These are phyloP conservation scores for Calendula officinalis DNA, from an alignment of 129 eudicot species.

Conservation along the genomic window DNA sequence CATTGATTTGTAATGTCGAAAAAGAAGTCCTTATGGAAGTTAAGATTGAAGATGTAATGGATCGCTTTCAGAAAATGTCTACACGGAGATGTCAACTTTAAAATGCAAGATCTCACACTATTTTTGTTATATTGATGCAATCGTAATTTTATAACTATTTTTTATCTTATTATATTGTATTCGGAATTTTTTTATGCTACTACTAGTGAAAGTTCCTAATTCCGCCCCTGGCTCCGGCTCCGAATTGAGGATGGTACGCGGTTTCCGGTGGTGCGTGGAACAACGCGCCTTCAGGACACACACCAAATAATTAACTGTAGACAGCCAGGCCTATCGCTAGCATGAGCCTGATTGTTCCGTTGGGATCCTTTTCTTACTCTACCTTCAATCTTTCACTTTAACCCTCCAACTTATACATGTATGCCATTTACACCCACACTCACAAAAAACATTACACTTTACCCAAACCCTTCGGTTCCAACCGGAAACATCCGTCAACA, in stretches of 20 bases:
- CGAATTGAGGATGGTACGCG: conserved; percentile 19
- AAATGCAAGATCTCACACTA: too few species aligned
- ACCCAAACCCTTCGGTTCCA: background rate
- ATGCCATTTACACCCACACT: conserved; percentile 4
- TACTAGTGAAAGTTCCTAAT: too few species aligned
- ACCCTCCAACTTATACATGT: background rate
- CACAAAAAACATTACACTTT: background rate
- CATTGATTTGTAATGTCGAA: too few species aligned
- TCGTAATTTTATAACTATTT: too few species aligned
- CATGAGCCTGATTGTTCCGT: conserved; percentile 8
- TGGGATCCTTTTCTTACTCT: background rate
- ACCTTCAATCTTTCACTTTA: conserved; percentile 20
- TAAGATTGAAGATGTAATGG: too few species aligned
- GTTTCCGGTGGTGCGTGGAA: conserved; percentile 7
- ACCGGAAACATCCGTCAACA: too few species aligned
- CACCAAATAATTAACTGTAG: background rate
- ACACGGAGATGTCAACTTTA: too few species aligned
- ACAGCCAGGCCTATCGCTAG: conserved; percentile 26
- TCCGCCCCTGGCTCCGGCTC: conserved; percentile 1
- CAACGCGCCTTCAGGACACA: background rate
- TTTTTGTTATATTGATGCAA: too few species aligned
- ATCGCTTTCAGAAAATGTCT: too few species aligned
- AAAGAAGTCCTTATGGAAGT: too few species aligned
- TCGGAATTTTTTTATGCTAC: too few species aligned
- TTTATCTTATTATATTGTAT: too few species aligned